Percentiles rank a stretch among this genome's conserved stretches.
Conservation (phyloP, 2,329 filamentous ascomycete species). For the Fusarium globosum region DNA sequence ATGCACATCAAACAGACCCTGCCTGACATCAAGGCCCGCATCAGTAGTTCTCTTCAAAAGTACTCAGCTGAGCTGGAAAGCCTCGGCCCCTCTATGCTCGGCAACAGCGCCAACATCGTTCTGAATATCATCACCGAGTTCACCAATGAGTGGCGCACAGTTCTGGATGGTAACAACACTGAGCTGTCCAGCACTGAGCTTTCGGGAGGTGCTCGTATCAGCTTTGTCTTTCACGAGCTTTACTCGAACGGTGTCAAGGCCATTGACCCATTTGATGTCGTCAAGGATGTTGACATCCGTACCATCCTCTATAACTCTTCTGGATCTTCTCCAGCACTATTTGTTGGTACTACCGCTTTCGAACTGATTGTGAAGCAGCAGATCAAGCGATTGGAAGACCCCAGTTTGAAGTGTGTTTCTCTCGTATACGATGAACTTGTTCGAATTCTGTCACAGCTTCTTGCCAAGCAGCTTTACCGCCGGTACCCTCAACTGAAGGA, state of each 20-base stretch:
- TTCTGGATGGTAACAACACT: slow-evolving; percentile 95
- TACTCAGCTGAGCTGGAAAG: slow-evolving; percentile 84
- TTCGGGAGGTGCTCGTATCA: slow-evolving; percentile 96
- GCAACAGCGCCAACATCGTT: slow-evolving; percentile 95
- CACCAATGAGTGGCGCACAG: slow-evolving; percentile 95
- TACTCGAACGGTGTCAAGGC: slow-evolving; percentile 98
- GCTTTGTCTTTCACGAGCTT: slow-evolving; percentile 98
- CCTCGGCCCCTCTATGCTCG: slow-evolving; percentile 92
- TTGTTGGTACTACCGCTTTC: slow-evolving; percentile 98
- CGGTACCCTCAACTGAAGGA: slow-evolving; percentile 96
- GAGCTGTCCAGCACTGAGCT: slow-evolving; percentile 95
- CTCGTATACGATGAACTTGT: slow-evolving; percentile 98
- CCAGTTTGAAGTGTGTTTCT: slow-evolving; percentile 96
- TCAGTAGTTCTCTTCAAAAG: slow-evolving; percentile 92
- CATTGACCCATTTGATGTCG: slow-evolving; percentile 95
- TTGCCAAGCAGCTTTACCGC: slow-evolving; percentile 89
- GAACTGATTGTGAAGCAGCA: slow-evolving; percentile 99
- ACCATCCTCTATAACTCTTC: slow-evolving; percentile 99
- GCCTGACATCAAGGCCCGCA: slow-evolving; percentile 97
- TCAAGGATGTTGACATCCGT: slow-evolving; percentile 97
- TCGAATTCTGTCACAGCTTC: slow-evolving; percentile 89
- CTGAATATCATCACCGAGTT: slow-evolving; percentile 99
- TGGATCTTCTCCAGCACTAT: slow-evolving; percentile 95
- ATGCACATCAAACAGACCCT: slow-evolving; percentile 99
- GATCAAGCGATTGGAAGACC: slow-evolving; percentile 95